Evolutionary conservation across 129 eudicot species (phyloP).

Genomic region (Centaurea solstitialis): DNA sequence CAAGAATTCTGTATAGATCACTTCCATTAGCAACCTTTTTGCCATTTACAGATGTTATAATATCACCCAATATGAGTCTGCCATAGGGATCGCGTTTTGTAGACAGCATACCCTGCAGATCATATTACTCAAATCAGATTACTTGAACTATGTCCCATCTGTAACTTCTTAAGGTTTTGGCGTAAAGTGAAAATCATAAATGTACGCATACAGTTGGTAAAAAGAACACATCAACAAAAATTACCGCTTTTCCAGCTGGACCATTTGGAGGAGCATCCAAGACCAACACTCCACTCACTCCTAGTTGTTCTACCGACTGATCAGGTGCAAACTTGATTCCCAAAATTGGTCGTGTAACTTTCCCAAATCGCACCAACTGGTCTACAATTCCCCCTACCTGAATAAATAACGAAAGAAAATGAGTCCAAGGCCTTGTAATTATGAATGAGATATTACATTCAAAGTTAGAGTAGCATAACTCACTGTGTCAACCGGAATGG

Average conservation of each 20-base stretch:
- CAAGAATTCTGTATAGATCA: constrained; percentile 86
- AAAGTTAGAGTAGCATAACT: constrained; percentile 26
- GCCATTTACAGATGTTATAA: constrained; percentile 85
- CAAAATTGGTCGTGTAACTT: constrained; percentile 80
- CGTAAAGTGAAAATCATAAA: not conserved
- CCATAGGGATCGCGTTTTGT: constrained; percentile 86
- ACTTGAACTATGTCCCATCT: not conserved
- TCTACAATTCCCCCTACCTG: constrained; percentile 89
- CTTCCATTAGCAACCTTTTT: constrained; percentile 74
- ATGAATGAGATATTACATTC: not conserved
- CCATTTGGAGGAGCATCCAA: constrained; percentile 85
- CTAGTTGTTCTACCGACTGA: constrained; percentile 85
- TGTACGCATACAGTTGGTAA: constrained; percentile 3
- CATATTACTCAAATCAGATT: not conserved
- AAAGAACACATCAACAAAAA: not conserved
- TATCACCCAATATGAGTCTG: constrained; percentile 73
- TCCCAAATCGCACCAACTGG: constrained; percentile 75
- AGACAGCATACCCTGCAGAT: constrained; percentile 66
- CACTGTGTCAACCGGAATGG: constrained; percentile 95
- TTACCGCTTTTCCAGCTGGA: constrained; percentile 97
- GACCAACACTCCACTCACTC: constrained; percentile 88
- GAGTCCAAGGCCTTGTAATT: not conserved
- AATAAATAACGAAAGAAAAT: not conserved
- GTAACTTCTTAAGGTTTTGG: not conserved
- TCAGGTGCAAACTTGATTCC: constrained; percentile 95